These are phyloP conservation scores for Arachis stenosperma DNA, from an alignment of 306 rosid species.

Conservation along the genomic window DNA sequence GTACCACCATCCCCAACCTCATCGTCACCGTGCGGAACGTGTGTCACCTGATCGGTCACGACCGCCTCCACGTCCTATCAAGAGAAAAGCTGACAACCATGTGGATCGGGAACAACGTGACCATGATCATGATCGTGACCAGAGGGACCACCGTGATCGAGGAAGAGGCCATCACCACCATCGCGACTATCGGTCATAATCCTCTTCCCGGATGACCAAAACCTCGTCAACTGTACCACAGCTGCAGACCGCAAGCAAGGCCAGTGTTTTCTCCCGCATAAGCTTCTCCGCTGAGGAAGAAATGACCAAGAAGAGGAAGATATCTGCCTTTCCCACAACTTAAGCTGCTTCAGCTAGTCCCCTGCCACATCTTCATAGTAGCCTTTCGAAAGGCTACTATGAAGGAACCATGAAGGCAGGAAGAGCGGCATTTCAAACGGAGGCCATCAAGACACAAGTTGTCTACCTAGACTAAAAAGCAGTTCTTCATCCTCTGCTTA, in stretches of 20 bases:
- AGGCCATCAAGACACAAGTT: constrained; percentile 86
- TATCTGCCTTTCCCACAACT: constrained; percentile 37
- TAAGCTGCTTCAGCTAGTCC: constrained; percentile 5
- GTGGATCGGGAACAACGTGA: constrained; percentile 48
- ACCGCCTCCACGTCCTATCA: constrained; percentile 62
- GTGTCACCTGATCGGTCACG: constrained; percentile 59
- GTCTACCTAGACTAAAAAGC: constrained; percentile 25
- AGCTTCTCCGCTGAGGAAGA: constrained; percentile 63
- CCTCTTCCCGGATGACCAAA: constrained; percentile 56
- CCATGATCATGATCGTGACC: constrained; percentile 9
- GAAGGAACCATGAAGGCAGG: constrained; percentile 51
- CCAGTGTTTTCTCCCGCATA: constrained; percentile 88
- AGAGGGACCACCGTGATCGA: constrained; percentile 44
- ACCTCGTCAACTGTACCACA: constrained; percentile 40
- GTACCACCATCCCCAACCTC: constrained; percentile 46
- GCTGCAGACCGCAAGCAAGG: constrained; percentile 74
- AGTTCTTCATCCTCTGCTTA: background rate
- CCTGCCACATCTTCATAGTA: constrained; percentile 19
- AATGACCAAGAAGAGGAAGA: constrained; percentile 58
- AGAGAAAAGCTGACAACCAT: constrained; percentile 68
- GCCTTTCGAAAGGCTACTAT: constrained; percentile 57
- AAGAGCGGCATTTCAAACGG: constrained; percentile 92
- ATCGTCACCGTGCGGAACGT: constrained; percentile 61
- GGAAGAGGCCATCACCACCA: constrained; percentile 41
- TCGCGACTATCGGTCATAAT: constrained; percentile 63